A percentile compares a stretch with the other conserved stretches of the same genome.
phyloP scores from a whole-genome alignment of 1,284 basidiomycete genomes.

The Moniliophthora roreri region DNA sequence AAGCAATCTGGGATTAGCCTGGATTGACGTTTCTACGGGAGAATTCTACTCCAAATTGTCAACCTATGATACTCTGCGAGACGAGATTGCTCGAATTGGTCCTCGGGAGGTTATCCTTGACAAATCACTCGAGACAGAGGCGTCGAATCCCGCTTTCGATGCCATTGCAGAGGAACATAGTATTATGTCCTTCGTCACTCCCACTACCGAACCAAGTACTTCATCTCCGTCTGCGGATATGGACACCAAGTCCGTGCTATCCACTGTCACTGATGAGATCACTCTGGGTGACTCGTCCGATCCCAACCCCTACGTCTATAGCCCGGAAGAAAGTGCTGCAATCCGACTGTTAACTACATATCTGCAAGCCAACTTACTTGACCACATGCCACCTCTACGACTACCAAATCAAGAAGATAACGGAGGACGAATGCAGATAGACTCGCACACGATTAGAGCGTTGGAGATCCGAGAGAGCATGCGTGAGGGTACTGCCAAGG shows the following conservation, averaged over 20 bases:
- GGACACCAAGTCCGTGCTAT: background rate
- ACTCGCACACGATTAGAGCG: conserved; percentile 86
- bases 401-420: conserved; percentile 60
- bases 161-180: conserved; percentile 51
- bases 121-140: conserved; percentile 34
- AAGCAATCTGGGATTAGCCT: conserved; percentile 65
- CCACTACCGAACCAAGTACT: conserved; percentile 9
- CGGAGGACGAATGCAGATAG: conserved; percentile 81
- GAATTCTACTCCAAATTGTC: conserved; percentile 82
- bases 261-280: conserved; percentile 20
- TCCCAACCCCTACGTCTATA: conserved; percentile 23
- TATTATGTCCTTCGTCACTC: conserved; percentile 47
- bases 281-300: conserved; percentile 8
- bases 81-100: conserved; percentile 81
- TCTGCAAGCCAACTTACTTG: conserved; percentile 72
- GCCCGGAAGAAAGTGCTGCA: conserved; percentile 53
- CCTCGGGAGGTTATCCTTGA: conserved; percentile 85
- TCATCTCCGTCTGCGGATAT: background rate
- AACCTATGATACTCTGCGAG: conserved; percentile 58
- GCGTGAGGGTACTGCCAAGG: conserved; percentile 69
- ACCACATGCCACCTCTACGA: conserved; percentile 72
- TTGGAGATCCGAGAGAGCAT: conserved; percentile 84
- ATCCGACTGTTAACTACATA: conserved; percentile 70
- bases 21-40: conserved; percentile 95
- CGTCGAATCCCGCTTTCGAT: conserved; percentile 43